These are phyloP conservation scores for Trichoderma koningiopsis DNA, from an alignment of 2,329 filamentous ascomycete genomes.

Conservation along the genomic window DNA sequence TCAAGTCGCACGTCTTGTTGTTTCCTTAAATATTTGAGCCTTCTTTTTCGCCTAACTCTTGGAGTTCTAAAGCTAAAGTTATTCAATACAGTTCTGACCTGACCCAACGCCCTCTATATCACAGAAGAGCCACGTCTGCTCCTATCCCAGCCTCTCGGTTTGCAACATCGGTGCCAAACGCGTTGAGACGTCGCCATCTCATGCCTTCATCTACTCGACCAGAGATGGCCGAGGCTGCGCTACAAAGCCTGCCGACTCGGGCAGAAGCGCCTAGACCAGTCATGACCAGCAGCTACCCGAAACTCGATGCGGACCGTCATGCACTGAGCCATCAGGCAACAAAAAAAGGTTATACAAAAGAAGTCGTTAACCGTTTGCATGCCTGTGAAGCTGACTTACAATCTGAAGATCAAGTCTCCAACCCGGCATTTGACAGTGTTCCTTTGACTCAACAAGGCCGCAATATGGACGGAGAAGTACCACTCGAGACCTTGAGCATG, in stretches of 20 bases:
- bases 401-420: neutral
- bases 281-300: neutral
- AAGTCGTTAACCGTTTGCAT: neutral
- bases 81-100: neutral
- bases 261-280: neutral
- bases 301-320: neutral
- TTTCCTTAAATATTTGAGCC: neutral
- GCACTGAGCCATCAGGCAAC: neutral
- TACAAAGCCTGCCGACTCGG: neutral
- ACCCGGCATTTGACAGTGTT: neutral
- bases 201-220: constrained; percentile 29
- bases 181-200: constrained; percentile 25
- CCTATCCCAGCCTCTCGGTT: constrained; percentile 45
- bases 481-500: neutral
- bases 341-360: neutral
- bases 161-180: neutral
- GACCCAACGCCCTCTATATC: constrained; percentile 28
- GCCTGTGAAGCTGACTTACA: neutral
- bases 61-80: neutral
- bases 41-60: neutral
- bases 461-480: neutral
- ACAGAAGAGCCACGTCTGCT: constrained; percentile 55
- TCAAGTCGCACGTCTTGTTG: neutral
- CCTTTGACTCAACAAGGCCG: neutral
- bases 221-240: constrained; percentile 24